Percentiles rank a stretch among this genome's conserved stretches.
phyloP scores from a whole-genome alignment of 2,329 filamentous ascomycete species.

The Alternaria ethzedia region DNA sequence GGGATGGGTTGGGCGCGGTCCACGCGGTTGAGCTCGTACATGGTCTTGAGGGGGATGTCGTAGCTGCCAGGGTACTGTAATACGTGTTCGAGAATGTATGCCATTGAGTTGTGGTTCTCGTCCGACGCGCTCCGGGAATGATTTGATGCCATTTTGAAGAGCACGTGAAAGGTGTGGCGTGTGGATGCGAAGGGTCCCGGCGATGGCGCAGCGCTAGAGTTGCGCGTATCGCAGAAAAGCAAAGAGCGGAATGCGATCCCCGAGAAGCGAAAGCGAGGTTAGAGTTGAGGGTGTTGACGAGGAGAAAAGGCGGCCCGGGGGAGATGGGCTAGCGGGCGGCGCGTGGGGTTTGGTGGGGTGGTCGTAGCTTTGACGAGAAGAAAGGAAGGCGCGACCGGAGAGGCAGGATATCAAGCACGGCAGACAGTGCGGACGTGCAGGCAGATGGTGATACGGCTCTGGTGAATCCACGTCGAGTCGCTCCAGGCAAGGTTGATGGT shows the following conservation, averaged over 20 bases:
- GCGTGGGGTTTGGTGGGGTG: slow-evolving; percentile 30
- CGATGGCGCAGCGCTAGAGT: slow-evolving; percentile 13
- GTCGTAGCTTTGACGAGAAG: slow-evolving; percentile 16
- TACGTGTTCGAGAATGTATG: slow-evolving; percentile 54
- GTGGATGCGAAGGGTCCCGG: slow-evolving; percentile 5
- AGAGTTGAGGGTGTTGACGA: slow-evolving; percentile 1
- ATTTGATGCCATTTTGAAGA: slow-evolving; percentile 36
- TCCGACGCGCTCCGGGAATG: slow-evolving; percentile 50
- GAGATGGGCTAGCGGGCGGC: slow-evolving; percentile 8
- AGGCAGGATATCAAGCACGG: slow-evolving; percentile 9
- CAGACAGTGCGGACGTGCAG: slow-evolving; percentile 14
- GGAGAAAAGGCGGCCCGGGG: slow-evolving; percentile 21
- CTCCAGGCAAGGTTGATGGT: slow-evolving; percentile 1
- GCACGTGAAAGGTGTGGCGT: slow-evolving; percentile 6
- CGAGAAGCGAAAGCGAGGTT: slow-evolving; percentile 1
- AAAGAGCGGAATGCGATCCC: neutral
- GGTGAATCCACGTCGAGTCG: neutral
- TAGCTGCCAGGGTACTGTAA: slow-evolving; percentile 67
- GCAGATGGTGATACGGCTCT: slow-evolving; percentile 5
- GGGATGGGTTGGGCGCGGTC: slow-evolving; percentile 54
- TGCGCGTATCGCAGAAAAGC: slow-evolving; percentile 5
- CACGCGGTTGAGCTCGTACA: slow-evolving; percentile 70
- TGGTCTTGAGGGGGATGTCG: slow-evolving; percentile 70
- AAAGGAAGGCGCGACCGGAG: slow-evolving; percentile 16
- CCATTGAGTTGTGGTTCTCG: slow-evolving; percentile 40